Base-by-base conservation (phyloP, 2,329 filamentous ascomycete species). In the Orbilia brochopaga region DNA sequence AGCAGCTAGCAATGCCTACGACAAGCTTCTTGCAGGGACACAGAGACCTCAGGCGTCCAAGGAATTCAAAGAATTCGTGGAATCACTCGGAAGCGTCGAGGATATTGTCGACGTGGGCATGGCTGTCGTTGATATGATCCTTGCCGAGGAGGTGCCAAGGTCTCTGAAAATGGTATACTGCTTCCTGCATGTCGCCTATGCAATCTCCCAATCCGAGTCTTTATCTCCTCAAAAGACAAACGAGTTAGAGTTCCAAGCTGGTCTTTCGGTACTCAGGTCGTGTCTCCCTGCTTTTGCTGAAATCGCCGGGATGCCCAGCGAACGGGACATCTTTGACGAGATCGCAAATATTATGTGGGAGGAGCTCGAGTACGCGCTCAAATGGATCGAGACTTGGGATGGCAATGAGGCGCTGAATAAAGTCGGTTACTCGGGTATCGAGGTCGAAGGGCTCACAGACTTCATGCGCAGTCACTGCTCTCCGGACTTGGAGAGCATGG, bases 311-410 rank as follows among this genome's bases (percentile, higher is more conserved):
- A 62, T 63, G 57, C 62, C 69, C 8, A 67, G 62, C 30, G 69
- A 73, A 27, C 62, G 69, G 46, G 69, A 73, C 52, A 57, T 73
- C 6, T 73, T 73, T 50, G 69, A 73, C 50, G 69, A 73, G 32
- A 73, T 73, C 37, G 61, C 52, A 15, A 54, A 40, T 50, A 57
- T 73, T 15, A 73, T 73, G 69, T 73, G 62, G 69, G 63, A 73
- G 40, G 69, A 73, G 54, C 48, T 73, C 17, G 69, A 73, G 23
- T 73, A 40, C 24, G 69, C 69, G 27, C 52, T 73, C 6, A 63
- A 62, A 35, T 73, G 69, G 69, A 73, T 73, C 44, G 55, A 73
- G 37, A 66, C 37, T 7, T 66, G 63, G 69, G 63, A 73, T 51
- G 61, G 69, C 35, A 73, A 61, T 19, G 57, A 58, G n/a, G 63